Evolutionary conservation across 2,329 filamentous ascomycete species (phyloP).

Genomic region (Calonectria naviculata): DNA sequence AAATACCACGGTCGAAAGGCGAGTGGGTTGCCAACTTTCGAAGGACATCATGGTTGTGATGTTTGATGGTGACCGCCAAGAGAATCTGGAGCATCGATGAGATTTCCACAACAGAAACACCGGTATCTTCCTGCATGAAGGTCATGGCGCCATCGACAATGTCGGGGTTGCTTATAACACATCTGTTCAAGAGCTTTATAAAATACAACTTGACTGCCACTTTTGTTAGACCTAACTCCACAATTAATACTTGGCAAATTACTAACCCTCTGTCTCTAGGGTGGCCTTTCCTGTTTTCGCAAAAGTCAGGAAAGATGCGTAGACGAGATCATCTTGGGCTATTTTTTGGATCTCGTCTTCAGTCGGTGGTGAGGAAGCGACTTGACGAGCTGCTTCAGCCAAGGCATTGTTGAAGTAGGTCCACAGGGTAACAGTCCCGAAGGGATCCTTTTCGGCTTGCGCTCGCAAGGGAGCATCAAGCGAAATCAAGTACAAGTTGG

Average conservation of each 20-base stretch:
- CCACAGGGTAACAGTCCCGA: constrained; percentile 20
- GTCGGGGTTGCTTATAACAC: constrained; percentile 5
- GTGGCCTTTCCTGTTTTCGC: not conserved
- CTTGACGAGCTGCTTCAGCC: not conserved
- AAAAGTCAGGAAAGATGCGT: constrained; percentile 2
- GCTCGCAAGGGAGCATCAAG: not conserved
- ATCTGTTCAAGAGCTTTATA: constrained; percentile 15
- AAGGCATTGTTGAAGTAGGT: constrained; percentile 23
- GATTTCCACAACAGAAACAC: constrained; percentile 1
- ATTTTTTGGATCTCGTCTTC: not conserved
- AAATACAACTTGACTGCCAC: not conserved
- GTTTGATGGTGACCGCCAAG: constrained; percentile 16
- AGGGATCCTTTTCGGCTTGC: constrained; percentile 10
- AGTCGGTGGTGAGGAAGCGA: not conserved
- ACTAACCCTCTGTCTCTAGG: not conserved
- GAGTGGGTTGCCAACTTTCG: not conserved
- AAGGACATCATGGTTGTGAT: constrained; percentile 16
- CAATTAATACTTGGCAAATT: not conserved
- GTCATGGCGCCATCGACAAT: constrained; percentile 13
- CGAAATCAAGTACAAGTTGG: constrained; percentile 4
- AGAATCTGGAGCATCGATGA: constrained; percentile 11
- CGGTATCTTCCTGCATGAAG: constrained; percentile 18
- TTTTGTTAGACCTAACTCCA: not conserved
- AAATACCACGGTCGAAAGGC: not conserved
- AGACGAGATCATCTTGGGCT: constrained; percentile 15